A percentile compares a stretch with the other conserved stretches of the same genome.
Conservation (phyloP, 345 rosid genomes). For the Pelargonium nanum region DNA sequence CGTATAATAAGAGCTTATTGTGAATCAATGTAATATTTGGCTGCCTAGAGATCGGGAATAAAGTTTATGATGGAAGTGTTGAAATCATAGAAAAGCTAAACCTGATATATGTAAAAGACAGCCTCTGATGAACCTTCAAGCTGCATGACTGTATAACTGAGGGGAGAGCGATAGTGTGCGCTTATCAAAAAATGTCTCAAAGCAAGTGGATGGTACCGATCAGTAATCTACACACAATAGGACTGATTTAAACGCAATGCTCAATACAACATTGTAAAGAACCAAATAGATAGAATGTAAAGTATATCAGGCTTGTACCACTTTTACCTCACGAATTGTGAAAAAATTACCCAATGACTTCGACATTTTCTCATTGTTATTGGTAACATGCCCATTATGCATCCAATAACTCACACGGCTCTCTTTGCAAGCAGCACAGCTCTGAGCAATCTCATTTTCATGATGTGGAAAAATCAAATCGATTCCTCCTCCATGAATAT, state of each 20-base stretch:
- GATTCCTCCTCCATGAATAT: constrained; percentile 81
- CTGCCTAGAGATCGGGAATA: too few species aligned
- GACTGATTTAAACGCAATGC: neutral
- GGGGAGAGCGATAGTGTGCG: constrained; percentile 79
- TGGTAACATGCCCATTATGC: constrained; percentile 91
- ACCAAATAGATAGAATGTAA: constrained; percentile 1
- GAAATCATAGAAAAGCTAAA: constrained; percentile 14
- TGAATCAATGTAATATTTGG: too few species aligned
- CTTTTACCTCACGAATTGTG: constrained; percentile 56
- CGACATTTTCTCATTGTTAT: constrained; percentile 76
- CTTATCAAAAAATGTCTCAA: constrained; percentile 75
- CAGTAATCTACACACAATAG: constrained; percentile 40
- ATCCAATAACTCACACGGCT: constrained; percentile 61
- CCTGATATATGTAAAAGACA: constrained; percentile 79
- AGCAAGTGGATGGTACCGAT: constrained; percentile 66
- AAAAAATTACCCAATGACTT: constrained; percentile 62
- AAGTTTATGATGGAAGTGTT: neutral
- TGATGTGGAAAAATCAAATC: constrained; percentile 76
- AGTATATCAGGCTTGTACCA: neutral
- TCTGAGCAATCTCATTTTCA: constrained; percentile 89
- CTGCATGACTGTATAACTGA: constrained; percentile 49
- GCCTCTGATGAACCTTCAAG: constrained; percentile 67
- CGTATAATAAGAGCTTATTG: neutral
- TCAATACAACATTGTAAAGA: neutral
- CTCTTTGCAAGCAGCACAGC: constrained; percentile 57